A percentile compares a stretch with the other conserved stretches of the same genome.
Conservation (phyloP, 2,329 filamentous ascomycete genomes). For the Bipolaris zeicola region DNA sequence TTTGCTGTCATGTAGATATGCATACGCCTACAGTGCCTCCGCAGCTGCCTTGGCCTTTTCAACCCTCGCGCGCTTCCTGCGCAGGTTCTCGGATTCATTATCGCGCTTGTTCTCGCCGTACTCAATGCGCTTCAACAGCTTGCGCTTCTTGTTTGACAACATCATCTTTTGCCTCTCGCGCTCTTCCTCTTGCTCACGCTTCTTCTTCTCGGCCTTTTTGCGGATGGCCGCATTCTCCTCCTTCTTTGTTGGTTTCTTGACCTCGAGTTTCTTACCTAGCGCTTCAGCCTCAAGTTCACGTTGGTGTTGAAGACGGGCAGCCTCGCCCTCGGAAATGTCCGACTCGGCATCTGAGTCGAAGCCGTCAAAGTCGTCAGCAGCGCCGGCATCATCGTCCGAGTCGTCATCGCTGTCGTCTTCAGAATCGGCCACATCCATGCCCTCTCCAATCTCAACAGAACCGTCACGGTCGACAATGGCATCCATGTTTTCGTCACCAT, state of each 20-base stretch:
- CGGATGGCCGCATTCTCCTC: slow-evolving; percentile 71
- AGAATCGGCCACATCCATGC: slow-evolving; percentile 54
- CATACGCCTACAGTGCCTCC: slow-evolving; percentile 25
- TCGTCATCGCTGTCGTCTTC: slow-evolving; percentile 55
- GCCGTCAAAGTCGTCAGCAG: slow-evolving; percentile 51
- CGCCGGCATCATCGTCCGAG: slow-evolving; percentile 33
- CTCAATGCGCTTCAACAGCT: slow-evolving; percentile 96
- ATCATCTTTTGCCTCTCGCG: slow-evolving; percentile 94
- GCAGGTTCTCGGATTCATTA: slow-evolving; percentile 83
- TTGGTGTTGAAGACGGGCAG: slow-evolving; percentile 74
- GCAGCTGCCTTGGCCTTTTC: slow-evolving; percentile 62
- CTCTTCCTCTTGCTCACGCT: slow-evolving; percentile 77
- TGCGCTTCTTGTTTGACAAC: slow-evolving; percentile 97
- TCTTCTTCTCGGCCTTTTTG: slow-evolving; percentile 67
- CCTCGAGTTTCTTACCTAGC: slow-evolving; percentile 64
- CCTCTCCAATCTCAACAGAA: slow-evolving; percentile 55
- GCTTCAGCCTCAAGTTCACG: slow-evolving; percentile 92
- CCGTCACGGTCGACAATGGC: slow-evolving; percentile 48
- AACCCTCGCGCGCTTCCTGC: slow-evolving; percentile 87
- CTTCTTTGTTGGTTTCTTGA: slow-evolving; percentile 50
- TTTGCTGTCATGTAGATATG: slow-evolving; percentile 17
- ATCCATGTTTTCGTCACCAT: slow-evolving; percentile 43
- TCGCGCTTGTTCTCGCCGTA: slow-evolving; percentile 95
- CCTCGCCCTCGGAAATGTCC: slow-evolving; percentile 60
- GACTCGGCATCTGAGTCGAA: slow-evolving; percentile 58